phyloP scores from a whole-genome alignment of 352 stramenopile species.

The Phytopythium delawarense region DNA sequence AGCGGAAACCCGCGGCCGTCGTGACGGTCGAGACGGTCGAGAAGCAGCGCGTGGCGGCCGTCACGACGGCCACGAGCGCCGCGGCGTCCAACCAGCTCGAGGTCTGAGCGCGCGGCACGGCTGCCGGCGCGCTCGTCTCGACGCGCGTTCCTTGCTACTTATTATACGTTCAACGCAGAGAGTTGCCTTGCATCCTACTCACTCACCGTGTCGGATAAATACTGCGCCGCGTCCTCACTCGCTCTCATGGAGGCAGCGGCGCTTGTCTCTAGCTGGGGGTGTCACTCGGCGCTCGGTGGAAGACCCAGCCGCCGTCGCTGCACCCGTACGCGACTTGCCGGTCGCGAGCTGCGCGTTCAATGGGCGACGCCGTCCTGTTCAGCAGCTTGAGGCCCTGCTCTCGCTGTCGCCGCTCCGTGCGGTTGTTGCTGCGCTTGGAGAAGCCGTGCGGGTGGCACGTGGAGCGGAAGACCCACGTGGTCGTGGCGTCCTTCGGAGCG shows the following conservation, averaged over 20 bases:
- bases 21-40: conserved; percentile 6
- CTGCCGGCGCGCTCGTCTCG: not conserved
- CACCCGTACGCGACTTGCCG: conserved; percentile 3
- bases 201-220: too few species aligned
- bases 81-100: conserved; percentile 33
- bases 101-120: conserved; percentile 22
- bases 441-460: conserved; percentile 3
- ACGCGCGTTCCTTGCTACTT: not conserved
- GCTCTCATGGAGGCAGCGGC: not conserved
- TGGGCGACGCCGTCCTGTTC: not conserved
- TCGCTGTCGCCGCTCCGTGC: not conserved
- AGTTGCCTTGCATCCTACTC: not conserved
- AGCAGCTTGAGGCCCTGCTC: not conserved
- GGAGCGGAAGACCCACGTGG: conserved; percentile 5
- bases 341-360: not conserved
- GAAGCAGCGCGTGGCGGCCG: not conserved
- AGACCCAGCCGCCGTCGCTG: conserved; percentile 5
- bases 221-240: too few species aligned
- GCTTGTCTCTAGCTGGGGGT: not conserved
- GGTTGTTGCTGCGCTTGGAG: conserved; percentile 7
- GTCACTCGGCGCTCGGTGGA: not conserved
- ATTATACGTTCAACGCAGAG: conserved; percentile 2
- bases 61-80: not conserved
- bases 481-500: not conserved
- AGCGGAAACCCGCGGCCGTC: not conserved